phyloP scores from a whole-genome alignment of 2,329 filamentous ascomycete species.

The Chalara sp. region DNA sequence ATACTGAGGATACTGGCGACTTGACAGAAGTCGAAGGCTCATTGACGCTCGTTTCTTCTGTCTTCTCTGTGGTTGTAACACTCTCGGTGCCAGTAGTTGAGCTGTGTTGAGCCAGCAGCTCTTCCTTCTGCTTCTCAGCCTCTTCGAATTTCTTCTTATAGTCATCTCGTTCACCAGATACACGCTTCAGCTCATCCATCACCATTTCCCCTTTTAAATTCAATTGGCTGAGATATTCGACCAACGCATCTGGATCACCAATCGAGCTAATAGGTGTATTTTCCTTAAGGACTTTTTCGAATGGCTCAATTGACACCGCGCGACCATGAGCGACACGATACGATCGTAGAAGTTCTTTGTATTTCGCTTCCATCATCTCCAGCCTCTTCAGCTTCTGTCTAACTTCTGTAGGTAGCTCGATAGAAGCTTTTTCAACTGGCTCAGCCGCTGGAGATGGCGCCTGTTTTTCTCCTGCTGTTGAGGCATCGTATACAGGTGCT shows the following conservation, averaged over 20 bases:
- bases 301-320: slow-evolving; percentile 82
- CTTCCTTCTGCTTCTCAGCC: slow-evolving; percentile 57
- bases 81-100: slow-evolving; percentile 28
- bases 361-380: slow-evolving; percentile 84
- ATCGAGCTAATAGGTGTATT: slow-evolving; percentile 90
- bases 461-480: slow-evolving; percentile 19
- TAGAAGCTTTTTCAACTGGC: slow-evolving; percentile 3
- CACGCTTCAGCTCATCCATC: slow-evolving; percentile 83
- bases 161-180: slow-evolving; percentile 74
- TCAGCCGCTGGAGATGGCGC: slow-evolving; percentile 7
- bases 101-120: slow-evolving; percentile 47
- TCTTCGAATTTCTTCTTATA: slow-evolving; percentile 72
- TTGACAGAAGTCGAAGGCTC: slow-evolving; percentile 32
- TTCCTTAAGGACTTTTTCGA: slow-evolving; percentile 85
- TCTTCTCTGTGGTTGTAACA: slow-evolving; percentile 13
- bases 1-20: slow-evolving; percentile 40
- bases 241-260: slow-evolving; percentile 71
- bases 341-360: slow-evolving; percentile 82
- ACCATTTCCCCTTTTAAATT: slow-evolving; percentile 87
- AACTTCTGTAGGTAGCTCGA: slow-evolving; percentile 61
- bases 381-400: slow-evolving; percentile 71
- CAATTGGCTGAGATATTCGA: slow-evolving; percentile 85
- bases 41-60: slow-evolving; percentile 18
- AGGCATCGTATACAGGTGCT: slow-evolving; percentile 19
- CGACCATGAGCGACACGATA: slow-evolving; percentile 88